Percentiles rank a stretch among this genome's conserved stretches.
Conservation (phyloP, 129 eudicot genomes). For the carrot (Daucus carota) region DH1_v3.0 NC_030383.2:63680501-63681000, state of each 20-base stretch:
- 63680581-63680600: slow-evolving; percentile 57
- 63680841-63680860: slow-evolving; percentile 54
- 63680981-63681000: slow-evolving; percentile 16
- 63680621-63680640: slow-evolving; percentile 44
- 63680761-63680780: slow-evolving; percentile 27
- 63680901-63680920: slow-evolving; percentile 3
- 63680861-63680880: slow-evolving; percentile 35
- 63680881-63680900: slow-evolving; percentile 50
- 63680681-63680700: slow-evolving; percentile 50
- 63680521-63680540: slow-evolving; percentile 71
- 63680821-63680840: slow-evolving; percentile 26
- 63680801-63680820: slow-evolving; percentile 29
- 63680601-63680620: slow-evolving; percentile 41
- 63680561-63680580: slow-evolving; percentile 37
- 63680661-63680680: slow-evolving; percentile 73
- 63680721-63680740: slow-evolving; percentile 50
- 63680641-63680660: slow-evolving; percentile 48
- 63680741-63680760: slow-evolving; percentile 47
- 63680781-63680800: background rate
- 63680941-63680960: slow-evolving; percentile 2
- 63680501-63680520: slow-evolving; percentile 53
- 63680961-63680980: slow-evolving; percentile 22
- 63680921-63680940: slow-evolving; percentile 8
- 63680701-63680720: slow-evolving; percentile 33
- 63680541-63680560: slow-evolving; percentile 41